Conservation (phyloP, 768 basidiomycete species). For the Thelephora aurantiotincta region DNA sequence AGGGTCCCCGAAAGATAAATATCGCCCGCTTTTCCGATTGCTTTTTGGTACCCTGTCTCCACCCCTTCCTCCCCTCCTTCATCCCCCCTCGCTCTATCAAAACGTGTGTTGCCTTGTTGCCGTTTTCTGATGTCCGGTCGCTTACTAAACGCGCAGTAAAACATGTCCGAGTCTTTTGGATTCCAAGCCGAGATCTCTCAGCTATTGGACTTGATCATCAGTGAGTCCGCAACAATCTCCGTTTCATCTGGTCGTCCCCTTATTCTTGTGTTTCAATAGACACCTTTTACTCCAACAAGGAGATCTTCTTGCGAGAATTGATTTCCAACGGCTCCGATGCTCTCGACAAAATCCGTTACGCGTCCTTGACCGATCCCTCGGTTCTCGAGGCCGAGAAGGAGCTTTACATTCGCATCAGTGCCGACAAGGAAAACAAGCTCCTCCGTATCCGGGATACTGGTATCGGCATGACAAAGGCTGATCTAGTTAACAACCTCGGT, state of each 20-base stretch:
- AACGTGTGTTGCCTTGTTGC: too few relatives aligned
- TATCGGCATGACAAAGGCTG: conserved; percentile 99
- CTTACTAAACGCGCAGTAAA: too few relatives aligned
- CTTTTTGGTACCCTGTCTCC: too few relatives aligned
- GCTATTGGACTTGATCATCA: conserved; percentile 97
- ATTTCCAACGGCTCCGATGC: conserved; percentile 98
- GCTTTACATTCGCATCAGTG: conserved; percentile 84
- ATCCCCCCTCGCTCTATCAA: too few relatives aligned
- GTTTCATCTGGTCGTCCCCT: conserved; percentile 5
- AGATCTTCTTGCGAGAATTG: conserved; percentile 97
- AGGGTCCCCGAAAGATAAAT: too few relatives aligned
- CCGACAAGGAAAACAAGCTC: conserved; percentile 91
- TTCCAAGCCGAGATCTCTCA: conserved; percentile 99
- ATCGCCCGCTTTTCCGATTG: too few relatives aligned
- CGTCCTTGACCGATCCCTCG: conserved; percentile 86
- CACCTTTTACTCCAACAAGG: conserved; percentile 99
- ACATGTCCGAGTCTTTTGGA: conserved; percentile 63
- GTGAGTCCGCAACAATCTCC: conserved; percentile 28
- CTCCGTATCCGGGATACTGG: conserved; percentile 90
- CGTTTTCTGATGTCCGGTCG: too few relatives aligned
- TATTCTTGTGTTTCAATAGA: conserved; percentile 30
- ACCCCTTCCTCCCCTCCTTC: too few relatives aligned
- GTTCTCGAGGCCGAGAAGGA: conserved; percentile 87
- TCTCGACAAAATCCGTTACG: conserved; percentile 97
- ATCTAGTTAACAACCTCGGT: conserved; percentile 98